These are phyloP conservation scores for Dimargaris xerosporica DNA, from an alignment of 192 early-diverging fungal species.

Conservation along the genomic window DNA sequence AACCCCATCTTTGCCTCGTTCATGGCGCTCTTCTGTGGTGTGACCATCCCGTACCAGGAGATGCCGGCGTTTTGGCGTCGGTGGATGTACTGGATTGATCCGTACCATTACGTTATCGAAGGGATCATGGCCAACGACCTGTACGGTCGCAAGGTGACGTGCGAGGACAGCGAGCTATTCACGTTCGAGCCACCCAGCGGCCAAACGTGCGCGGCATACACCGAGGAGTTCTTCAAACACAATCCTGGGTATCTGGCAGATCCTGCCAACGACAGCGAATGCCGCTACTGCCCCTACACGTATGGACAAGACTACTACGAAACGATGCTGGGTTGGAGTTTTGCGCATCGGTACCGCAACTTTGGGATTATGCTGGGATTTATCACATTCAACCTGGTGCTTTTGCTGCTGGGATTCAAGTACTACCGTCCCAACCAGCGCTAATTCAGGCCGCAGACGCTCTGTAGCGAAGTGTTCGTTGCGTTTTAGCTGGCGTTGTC, in stretches of 20 bases:
- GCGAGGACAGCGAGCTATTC: constrained; percentile 26
- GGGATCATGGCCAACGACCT: constrained; percentile 42
- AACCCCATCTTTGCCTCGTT: constrained; percentile 45
- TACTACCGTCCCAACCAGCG: constrained; percentile 27
- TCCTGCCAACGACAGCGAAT: constrained; percentile 20
- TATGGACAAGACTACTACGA: constrained; percentile 22
- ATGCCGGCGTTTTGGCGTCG: constrained; percentile 44
- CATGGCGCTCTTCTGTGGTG: constrained; percentile 43
- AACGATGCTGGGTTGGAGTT: constrained; percentile 29
- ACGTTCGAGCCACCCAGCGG: constrained; percentile 25
- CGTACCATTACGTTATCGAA: constrained; percentile 43
- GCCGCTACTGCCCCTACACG: constrained; percentile 33
- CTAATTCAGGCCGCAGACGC: constrained; percentile 12
- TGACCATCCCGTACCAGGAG: constrained; percentile 35
- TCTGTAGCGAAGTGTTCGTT: too few species aligned
- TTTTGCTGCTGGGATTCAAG: constrained; percentile 23
- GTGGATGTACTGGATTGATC: constrained; percentile 49
- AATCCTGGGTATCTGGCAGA: constrained; percentile 31
- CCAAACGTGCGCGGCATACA: constrained; percentile 33
- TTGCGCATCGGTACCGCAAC: constrained; percentile 50
- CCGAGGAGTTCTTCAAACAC: constrained; percentile 20
- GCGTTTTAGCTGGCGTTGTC: too few species aligned
- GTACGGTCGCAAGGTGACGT: constrained; percentile 28
- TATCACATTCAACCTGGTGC: constrained; percentile 38
- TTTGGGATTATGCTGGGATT: constrained; percentile 45